These are phyloP conservation scores for Secale cereale DNA, from an alignment of 176 grass and related monocot species.

Conservation along the genomic window DNA sequence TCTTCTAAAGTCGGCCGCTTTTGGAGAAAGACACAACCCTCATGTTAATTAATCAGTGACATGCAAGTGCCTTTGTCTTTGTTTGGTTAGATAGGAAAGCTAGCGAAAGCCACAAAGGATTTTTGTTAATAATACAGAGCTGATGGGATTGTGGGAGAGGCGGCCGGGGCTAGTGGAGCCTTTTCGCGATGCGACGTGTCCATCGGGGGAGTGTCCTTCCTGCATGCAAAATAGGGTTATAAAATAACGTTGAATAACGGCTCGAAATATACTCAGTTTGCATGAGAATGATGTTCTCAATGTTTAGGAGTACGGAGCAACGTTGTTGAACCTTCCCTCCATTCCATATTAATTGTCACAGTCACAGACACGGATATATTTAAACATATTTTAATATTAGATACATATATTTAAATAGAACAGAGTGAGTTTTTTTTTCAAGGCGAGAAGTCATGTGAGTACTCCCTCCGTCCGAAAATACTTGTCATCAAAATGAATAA, in stretches of 20 bases:
- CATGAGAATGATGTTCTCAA: not conserved
- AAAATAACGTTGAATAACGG: not conserved
- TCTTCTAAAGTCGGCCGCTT: not conserved
- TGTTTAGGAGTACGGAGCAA: not conserved
- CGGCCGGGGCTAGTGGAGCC: not conserved
- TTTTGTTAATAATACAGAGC: not conserved
- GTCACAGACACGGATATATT: too few relatives aligned
- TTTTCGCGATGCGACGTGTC: not conserved
- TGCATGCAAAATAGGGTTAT: not conserved
- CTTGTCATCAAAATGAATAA: too few relatives aligned
- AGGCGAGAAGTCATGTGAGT: too few relatives aligned
- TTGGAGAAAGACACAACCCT: not conserved
- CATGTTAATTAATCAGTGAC: not conserved
- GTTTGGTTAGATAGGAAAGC: not conserved
- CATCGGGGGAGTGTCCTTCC: not conserved
- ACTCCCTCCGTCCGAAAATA: too few relatives aligned
- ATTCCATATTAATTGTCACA: too few relatives aligned
- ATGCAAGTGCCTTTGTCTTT: not conserved
- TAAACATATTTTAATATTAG: too few relatives aligned
- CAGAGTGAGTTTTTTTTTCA: too few relatives aligned
- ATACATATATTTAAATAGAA: too few relatives aligned
- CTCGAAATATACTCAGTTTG: not conserved
- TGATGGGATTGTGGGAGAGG: not conserved
- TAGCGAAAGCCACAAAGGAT: not conserved
- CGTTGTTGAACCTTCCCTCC: not conserved